Conservation (phyloP, 2,329 filamentous ascomycete species). For the Colletotrichum eleusines region DNA sequence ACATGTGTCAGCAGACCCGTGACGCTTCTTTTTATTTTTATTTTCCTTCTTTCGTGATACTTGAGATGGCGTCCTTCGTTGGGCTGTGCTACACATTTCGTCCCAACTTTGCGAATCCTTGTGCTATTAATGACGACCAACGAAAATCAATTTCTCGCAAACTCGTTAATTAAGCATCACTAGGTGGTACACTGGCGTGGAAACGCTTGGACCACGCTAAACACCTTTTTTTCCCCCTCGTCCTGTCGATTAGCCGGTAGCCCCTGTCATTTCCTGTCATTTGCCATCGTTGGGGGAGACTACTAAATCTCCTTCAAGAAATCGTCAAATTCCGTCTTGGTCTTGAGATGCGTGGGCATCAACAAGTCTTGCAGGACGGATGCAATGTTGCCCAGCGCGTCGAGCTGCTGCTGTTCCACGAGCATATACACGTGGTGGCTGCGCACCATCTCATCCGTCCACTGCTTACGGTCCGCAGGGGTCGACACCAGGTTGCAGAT, state of each 20-base stretch:
- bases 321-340: slow-evolving; percentile 18
- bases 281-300: neutral
- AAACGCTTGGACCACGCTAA: neutral
- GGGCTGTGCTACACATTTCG: neutral
- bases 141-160: neutral
- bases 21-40: neutral
- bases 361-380: slow-evolving; percentile 26
- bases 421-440: slow-evolving; percentile 30
- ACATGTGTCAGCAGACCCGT: neutral
- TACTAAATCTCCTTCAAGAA: slow-evolving; percentile 27
- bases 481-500: slow-evolving; percentile 42
- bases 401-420: slow-evolving; percentile 31
- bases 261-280: neutral
- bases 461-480: slow-evolving; percentile 7
- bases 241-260: neutral
- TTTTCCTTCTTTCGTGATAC: neutral
- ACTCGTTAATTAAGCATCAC: neutral
- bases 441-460: slow-evolving; percentile 34
- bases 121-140: neutral
- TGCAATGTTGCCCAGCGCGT: slow-evolving; percentile 24
- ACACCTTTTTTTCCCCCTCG: neutral
- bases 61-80: neutral
- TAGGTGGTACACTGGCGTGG: no score
- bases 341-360: slow-evolving; percentile 41
- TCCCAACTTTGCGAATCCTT: neutral